A percentile compares a stretch with the other conserved stretches of the same genome.
phyloP scores from a whole-genome alignment of 2,329 filamentous ascomycete species.

The Metarhizium humberi region DNA sequence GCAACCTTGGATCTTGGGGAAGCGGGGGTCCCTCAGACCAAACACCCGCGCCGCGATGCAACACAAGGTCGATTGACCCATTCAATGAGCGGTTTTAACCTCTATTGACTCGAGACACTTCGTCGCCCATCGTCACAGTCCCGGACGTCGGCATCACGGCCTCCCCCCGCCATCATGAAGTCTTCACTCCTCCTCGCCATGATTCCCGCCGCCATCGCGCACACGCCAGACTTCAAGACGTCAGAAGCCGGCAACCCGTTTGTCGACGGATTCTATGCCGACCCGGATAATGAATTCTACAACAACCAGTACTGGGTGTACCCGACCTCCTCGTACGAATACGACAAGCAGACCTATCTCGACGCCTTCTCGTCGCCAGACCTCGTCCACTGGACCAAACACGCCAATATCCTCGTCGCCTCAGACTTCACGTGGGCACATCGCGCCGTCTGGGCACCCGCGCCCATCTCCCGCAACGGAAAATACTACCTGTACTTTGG shows the following conservation, averaged over 20 bases:
- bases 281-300: conserved; percentile 39
- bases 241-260: conserved; percentile 37
- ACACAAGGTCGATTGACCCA: too few species aligned
- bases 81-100: too few species aligned
- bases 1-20: too few species aligned
- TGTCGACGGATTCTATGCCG: conserved; percentile 40
- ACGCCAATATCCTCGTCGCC: conserved; percentile 29
- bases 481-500: conserved; percentile 42
- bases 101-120: too few species aligned
- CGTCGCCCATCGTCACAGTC: too few species aligned
- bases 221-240: conserved; percentile 26
- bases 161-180: neutral
- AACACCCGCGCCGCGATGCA: too few species aligned
- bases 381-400: conserved; percentile 38
- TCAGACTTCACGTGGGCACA: conserved; percentile 29
- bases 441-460: conserved; percentile 38
- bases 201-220: neutral
- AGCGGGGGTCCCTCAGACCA: too few species aligned
- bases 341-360: conserved; percentile 38
- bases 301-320: conserved; percentile 36
- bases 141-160: neutral
- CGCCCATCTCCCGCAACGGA: conserved; percentile 31
- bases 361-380: conserved; percentile 42
- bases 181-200: neutral
- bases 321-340: conserved; percentile 33